phyloP scores from a whole-genome alignment of 345 rosid species.

The Zanthoxylum bungeanum region DNA sequence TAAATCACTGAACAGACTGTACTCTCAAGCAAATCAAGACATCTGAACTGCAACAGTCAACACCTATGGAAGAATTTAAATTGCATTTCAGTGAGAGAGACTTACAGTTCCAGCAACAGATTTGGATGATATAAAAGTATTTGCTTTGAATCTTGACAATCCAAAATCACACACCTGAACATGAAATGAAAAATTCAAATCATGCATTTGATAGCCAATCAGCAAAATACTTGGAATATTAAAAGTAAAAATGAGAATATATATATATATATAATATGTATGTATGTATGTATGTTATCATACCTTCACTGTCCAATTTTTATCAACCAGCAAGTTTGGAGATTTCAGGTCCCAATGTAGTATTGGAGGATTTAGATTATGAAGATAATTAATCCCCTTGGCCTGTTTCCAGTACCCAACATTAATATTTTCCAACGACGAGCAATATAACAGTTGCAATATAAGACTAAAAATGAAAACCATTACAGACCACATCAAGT shows the following conservation, averaged over 20 bases:
- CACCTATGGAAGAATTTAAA: too few species aligned
- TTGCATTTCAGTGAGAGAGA: too few species aligned
- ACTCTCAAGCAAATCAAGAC: background rate
- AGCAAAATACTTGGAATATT: background rate
- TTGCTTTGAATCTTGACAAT: slow-evolving; percentile 90
- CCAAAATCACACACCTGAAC: slow-evolving; percentile 93
- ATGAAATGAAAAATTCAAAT: slow-evolving; percentile 9
- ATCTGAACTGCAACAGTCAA: background rate
- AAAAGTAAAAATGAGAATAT: background rate
- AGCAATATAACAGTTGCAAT: background rate
- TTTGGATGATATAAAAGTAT: slow-evolving; percentile 84
- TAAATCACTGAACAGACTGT: background rate
- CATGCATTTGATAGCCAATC: background rate
- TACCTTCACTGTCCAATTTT: slow-evolving; percentile 97
- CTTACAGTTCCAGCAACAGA: slow-evolving; percentile 98
- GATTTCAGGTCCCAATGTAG: slow-evolving; percentile 98
- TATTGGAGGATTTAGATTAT: slow-evolving; percentile 82
- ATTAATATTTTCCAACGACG: slow-evolving; percentile 3
- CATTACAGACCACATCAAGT: slow-evolving; percentile 73
- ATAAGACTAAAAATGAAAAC: background rate
- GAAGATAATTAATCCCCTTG: slow-evolving; percentile 93
- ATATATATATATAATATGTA: too few species aligned
- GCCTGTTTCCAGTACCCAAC: slow-evolving; percentile 57
- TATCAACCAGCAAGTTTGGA: slow-evolving; percentile 93
- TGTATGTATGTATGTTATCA: too few species aligned